A percentile compares a stretch with the other conserved stretches of the same genome.
Evolutionary conservation across 2,329 filamentous ascomycete genomes (phyloP).

Genomic region (Botrytis tulipae): DNA sequence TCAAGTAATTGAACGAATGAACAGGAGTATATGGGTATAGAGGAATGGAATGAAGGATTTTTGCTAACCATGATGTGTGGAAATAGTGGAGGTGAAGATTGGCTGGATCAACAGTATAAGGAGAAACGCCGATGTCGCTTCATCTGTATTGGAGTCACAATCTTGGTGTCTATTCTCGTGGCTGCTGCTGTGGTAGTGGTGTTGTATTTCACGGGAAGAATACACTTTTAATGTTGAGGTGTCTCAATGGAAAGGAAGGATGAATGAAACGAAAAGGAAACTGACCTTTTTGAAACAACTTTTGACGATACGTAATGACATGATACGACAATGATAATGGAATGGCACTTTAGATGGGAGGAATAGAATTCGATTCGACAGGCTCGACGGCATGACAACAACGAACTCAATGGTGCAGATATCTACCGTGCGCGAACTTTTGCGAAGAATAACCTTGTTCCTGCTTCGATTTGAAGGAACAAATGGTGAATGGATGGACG

Average conservation of each 20-base stretch:
- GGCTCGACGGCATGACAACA: background rate
- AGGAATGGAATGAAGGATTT: background rate
- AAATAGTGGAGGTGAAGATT: slow-evolving; percentile 33
- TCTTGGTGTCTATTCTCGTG: slow-evolving; percentile 30
- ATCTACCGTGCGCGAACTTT: background rate
- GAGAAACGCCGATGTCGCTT: slow-evolving; percentile 35
- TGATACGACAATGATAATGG: slow-evolving; percentile 17
- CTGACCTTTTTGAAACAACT: background rate
- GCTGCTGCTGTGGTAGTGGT: slow-evolving; percentile 31
- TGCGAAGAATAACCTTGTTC: background rate
- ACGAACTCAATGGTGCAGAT: background rate
- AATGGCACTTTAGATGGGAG: slow-evolving; percentile 1
- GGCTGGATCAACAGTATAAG: slow-evolving; percentile 37
- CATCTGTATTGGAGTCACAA: slow-evolving; percentile 31
- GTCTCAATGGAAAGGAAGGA: background rate
- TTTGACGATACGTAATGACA: slow-evolving; percentile 12
- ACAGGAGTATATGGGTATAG: slow-evolving; percentile 25
- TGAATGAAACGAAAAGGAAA: background rate
- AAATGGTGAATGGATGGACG: background rate
- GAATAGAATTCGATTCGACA: background rate
- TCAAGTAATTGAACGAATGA: slow-evolving; percentile 4
- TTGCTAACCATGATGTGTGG: slow-evolving; percentile 8
- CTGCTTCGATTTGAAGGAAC: background rate
- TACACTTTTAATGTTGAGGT: background rate
- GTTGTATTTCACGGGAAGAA: slow-evolving; percentile 32